A percentile compares a stretch with the other conserved stretches of the same genome.
phyloP scores from a whole-genome alignment of 139 green algal genomes.

The Zygnema circumcarinatum region DNA sequence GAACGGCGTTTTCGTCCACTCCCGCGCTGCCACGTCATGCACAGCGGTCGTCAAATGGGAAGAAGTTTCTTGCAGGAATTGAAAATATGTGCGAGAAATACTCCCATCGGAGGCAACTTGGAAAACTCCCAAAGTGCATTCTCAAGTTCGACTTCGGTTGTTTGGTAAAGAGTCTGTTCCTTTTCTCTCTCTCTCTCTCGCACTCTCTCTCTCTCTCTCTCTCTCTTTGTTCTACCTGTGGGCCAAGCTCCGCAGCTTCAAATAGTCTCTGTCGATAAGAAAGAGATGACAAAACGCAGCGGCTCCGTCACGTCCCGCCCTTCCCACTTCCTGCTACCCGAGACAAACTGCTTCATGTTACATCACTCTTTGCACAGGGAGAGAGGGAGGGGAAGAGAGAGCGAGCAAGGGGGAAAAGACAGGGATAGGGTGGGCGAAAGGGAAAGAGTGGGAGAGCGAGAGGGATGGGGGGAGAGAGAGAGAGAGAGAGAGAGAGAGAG shows the following conservation, averaged over 20 bases:
- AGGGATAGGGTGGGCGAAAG: neutral
- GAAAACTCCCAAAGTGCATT: no score
- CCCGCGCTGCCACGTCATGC: no score
- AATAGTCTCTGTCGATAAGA: constrained; percentile 35
- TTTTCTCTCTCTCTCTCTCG: no score
- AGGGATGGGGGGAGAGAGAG: neutral
- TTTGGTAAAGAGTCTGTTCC: no score
- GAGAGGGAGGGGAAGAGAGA: neutral
- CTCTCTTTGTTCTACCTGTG: no score
- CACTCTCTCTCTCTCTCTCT: no score
- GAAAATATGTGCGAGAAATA: no score
- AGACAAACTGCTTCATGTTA: neutral
- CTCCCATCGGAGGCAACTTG: no score
- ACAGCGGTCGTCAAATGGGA: no score
- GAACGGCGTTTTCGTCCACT: no score
- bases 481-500: neutral
- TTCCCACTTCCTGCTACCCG: constrained; percentile 47
- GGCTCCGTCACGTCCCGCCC: constrained; percentile 33
- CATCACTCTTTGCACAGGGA: neutral
- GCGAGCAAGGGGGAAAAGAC: constrained; percentile 9
- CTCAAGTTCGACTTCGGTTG: no score
- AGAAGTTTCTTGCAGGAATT: no score
- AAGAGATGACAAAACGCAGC: constrained; percentile 58
- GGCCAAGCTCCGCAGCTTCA: constrained; percentile 54
- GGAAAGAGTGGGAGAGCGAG: neutral